phyloP scores from a whole-genome alignment of 805 yeast genomes.

The Candida quercuum region DNA sequence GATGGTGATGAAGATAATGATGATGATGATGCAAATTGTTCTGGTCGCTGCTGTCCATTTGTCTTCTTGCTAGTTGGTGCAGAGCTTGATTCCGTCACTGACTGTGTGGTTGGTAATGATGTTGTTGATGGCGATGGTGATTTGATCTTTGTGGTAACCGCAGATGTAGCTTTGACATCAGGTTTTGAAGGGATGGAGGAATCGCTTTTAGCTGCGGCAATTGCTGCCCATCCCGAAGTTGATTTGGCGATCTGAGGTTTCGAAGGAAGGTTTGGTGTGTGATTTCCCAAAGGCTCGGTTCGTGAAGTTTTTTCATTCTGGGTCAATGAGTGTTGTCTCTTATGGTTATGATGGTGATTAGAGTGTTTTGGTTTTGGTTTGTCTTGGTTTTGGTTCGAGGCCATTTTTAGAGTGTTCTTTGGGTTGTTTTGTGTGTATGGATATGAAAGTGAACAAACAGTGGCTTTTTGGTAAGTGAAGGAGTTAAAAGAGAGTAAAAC shows the following conservation, averaged over 20 bases:
- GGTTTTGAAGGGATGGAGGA: not conserved
- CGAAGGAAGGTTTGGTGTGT: conserved; percentile 5
- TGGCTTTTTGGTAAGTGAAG: too few species aligned
- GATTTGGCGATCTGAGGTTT: conserved; percentile 2
- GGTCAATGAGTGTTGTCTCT: not conserved
- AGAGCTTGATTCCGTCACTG: too few species aligned
- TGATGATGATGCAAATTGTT: too few species aligned
- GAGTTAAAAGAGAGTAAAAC: too few species aligned
- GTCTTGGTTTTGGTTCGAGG: not conserved
- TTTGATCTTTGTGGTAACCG: not conserved
- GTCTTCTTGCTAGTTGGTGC: too few species aligned
- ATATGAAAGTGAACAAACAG: too few species aligned
- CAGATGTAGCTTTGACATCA: not conserved
- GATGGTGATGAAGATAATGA: too few species aligned
- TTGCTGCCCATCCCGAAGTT: conserved; percentile 16
- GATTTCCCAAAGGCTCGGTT: not conserved
- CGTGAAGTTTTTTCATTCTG: too few species aligned
- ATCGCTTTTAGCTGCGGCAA: conserved; percentile 10
- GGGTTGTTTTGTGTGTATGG: not conserved
- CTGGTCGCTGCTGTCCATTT: too few species aligned
- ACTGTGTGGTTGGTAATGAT: too few species aligned
- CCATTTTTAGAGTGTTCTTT: not conserved
- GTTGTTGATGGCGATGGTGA: not conserved
- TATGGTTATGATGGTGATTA: not conserved
- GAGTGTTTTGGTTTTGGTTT: not conserved